Conservation (phyloP, 441 rosid genomes). For the Eugenia klotzschiana region DNA sequence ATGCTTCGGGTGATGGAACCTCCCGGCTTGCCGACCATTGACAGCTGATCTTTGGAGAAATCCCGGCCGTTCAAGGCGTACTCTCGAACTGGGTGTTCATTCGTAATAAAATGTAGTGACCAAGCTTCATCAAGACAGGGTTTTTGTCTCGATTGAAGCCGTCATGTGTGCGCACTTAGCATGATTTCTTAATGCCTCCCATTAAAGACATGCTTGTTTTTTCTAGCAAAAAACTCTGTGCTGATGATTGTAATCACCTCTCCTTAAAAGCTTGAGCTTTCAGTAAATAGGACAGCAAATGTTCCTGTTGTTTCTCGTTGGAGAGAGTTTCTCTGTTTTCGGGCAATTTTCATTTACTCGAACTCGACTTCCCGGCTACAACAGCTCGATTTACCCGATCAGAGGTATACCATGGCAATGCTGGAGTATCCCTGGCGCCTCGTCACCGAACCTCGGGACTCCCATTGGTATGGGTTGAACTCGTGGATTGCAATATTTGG, state of each 20-base stretch:
- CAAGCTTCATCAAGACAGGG: not conserved
- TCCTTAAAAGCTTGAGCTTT: not conserved
- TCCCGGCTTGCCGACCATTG: slow-evolving; percentile 8
- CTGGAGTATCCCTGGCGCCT: not conserved
- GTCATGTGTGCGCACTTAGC: not conserved
- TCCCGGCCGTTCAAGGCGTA: not conserved
- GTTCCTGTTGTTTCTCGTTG: not conserved
- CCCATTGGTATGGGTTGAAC: not conserved
- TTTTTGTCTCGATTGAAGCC: not conserved
- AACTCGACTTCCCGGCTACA: not conserved
- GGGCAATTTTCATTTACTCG: not conserved
- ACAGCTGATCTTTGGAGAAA: not conserved
- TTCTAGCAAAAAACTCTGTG: not conserved
- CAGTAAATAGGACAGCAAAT: not conserved
- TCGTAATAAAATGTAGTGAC: not conserved
- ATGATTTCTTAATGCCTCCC: not conserved
- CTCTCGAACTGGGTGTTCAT: not conserved
- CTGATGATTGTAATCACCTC: not conserved
- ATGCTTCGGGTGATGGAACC: slow-evolving; percentile 44
- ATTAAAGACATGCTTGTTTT: not conserved
- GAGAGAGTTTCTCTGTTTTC: fast-evolving
- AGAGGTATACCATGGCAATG: not conserved
- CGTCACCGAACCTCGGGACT: not conserved
- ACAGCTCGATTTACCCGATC: not conserved
- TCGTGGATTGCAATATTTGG: not conserved